phyloP scores from a whole-genome alignment of 2,329 filamentous ascomycete species.

The Calonectria henricotiae region DNA sequence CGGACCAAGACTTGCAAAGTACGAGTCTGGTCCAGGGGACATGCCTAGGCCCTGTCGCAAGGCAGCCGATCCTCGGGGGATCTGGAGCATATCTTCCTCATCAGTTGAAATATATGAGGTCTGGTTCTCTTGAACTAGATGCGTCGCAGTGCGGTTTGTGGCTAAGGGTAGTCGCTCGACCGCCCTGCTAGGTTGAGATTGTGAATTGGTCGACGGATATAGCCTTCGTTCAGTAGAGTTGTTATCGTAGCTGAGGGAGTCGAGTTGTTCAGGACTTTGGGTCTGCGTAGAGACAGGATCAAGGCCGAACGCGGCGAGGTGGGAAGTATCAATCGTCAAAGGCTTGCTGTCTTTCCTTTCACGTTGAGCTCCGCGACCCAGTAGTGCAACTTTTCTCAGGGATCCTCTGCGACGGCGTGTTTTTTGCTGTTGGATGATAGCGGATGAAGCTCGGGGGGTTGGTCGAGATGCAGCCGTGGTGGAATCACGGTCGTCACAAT shows the following conservation, averaged over 20 bases:
- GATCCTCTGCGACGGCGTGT: conserved; percentile 85
- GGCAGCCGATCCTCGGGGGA: conserved; percentile 68
- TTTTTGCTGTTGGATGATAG: conserved; percentile 63
- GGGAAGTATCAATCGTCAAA: conserved; percentile 62
- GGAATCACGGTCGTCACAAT: conserved; percentile 58
- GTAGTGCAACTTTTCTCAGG: conserved; percentile 86
- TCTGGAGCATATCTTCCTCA: conserved; percentile 84
- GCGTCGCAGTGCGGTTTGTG: conserved; percentile 30
- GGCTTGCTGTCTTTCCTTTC: conserved; percentile 71
- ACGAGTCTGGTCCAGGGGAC: conserved; percentile 76
- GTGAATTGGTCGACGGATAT: conserved; percentile 65
- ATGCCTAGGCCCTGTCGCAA: conserved; percentile 62
- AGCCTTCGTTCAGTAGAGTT: conserved; percentile 64
- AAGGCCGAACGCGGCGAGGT: conserved; percentile 48
- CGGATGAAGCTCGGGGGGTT: conserved; percentile 52
- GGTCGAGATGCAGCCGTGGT: conserved; percentile 56
- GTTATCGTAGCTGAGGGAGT: conserved; percentile 63
- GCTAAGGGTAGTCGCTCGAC: conserved; percentile 40
- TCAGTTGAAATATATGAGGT: conserved; percentile 76
- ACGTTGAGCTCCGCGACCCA: conserved; percentile 80
- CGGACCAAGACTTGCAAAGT: conserved; percentile 66
- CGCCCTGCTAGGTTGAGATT: conserved; percentile 55
- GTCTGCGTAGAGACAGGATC: conserved; percentile 44
- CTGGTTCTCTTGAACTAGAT: conserved; percentile 45
- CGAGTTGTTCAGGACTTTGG: conserved; percentile 50